Evolutionary conservation across 192 early-diverging fungal species (phyloP), one percentile per base, ranked within the genome.

Genomic region (Coemansia reversa): DNA sequence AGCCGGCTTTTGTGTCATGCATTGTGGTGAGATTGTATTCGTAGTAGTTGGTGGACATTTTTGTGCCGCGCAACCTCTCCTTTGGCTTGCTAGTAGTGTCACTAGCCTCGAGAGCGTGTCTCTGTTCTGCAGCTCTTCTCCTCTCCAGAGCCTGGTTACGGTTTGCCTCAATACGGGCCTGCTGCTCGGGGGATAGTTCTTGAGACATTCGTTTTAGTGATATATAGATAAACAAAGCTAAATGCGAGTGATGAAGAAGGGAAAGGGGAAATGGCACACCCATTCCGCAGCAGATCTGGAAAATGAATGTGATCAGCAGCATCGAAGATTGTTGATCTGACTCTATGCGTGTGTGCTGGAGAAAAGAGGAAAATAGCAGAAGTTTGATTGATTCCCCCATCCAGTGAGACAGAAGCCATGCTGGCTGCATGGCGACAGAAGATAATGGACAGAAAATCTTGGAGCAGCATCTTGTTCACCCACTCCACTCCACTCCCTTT

Each of bases 11-110:
- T 14, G 91, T 89, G 72, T 98, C 93, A 30, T 85, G 85, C 88
- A 95, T 92, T 12, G 86, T 87, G 39, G 84, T 86, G 22, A 96
- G 79, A 69, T 98, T 90, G 84, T 92, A 98, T 50, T 98, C 96
- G 84, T 79, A 84, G 73, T 81, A 84, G 25, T 70, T 64, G 3
- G 54, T 62, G 12, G 73, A 65, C 72, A 88, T 72, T 27, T 67
- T 74, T 0, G 59, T 59, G 20, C 51, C 62, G 1, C 53, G 72
- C 24, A 63, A 62, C 55, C 57, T 66, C 51, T 57, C 54, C 29
- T 51, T 63, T 42, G 33, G 57, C 67, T 69, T 49, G 23, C 24
- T 32, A 24, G 0, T 2, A 4, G n/a, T 11, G 18, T 47, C 2
- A 35, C 35, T 7, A 57, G 39, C 27, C 29, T 42, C 32, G 61